These are phyloP conservation scores for Nannizzia gypsea DNA, from an alignment of 2,329 filamentous ascomycete species.

Conservation along the genomic window DNA sequence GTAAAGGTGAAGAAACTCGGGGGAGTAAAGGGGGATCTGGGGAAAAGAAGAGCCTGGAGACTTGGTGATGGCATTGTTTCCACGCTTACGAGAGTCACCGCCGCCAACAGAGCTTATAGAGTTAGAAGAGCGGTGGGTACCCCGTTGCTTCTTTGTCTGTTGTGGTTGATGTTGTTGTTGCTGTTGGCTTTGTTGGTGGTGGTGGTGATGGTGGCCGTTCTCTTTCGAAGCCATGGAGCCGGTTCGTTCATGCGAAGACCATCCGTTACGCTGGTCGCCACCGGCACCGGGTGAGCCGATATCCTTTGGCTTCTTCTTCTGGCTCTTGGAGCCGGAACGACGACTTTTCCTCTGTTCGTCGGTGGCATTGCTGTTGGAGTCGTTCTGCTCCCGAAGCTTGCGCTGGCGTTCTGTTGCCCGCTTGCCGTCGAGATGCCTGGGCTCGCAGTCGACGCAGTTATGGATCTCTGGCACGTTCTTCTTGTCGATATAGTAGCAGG, in stretches of 20 bases:
- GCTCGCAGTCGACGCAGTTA: slow-evolving; percentile 79
- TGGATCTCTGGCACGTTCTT: slow-evolving; percentile 65
- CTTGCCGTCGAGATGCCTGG: slow-evolving; percentile 59
- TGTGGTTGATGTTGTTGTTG: slow-evolving; percentile 45
- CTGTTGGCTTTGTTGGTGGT: slow-evolving; percentile 41
- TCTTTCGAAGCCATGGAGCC: slow-evolving; percentile 44
- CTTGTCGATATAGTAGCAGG: slow-evolving; percentile 75
- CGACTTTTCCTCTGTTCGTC: slow-evolving; percentile 58
- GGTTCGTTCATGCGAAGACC: slow-evolving; percentile 43
- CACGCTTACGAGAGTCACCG: slow-evolving; percentile 50
- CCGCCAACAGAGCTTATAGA: slow-evolving; percentile 57
- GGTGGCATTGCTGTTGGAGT: slow-evolving; percentile 25
- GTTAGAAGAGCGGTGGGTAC: slow-evolving; percentile 60
- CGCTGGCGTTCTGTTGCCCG: slow-evolving; percentile 63
- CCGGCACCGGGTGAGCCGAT: neutral
- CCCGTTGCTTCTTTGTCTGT: slow-evolving; percentile 67
- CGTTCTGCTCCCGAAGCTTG: slow-evolving; percentile 47
- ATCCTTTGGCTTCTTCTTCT: slow-evolving; percentile 72
- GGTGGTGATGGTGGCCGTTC: slow-evolving; percentile 27
- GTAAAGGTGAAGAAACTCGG: slow-evolving; percentile 64
- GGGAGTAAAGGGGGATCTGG: slow-evolving; percentile 59
- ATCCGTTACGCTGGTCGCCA: slow-evolving; percentile 53
- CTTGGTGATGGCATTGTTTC: slow-evolving; percentile 58
- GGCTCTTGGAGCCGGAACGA: slow-evolving; percentile 63
- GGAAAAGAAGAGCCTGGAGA: slow-evolving; percentile 39